Base-by-base conservation (phyloP, 345 rosid species). In the Arabidopsis suecica region DNA sequence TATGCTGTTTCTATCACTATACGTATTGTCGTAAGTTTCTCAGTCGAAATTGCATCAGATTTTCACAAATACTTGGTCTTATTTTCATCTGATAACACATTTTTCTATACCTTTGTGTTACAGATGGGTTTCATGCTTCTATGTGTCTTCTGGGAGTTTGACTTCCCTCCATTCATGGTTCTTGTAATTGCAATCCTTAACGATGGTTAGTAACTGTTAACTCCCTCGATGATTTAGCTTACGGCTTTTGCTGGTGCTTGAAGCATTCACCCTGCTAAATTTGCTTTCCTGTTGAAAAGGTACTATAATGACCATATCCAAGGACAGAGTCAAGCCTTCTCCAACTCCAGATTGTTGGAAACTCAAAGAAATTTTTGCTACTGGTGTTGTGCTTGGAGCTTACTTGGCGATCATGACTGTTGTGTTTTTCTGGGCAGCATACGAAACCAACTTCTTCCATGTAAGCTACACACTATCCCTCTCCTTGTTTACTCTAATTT, bases 111-210 rank as follows among this genome's bases (percentile, higher is more conserved):
- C n/a, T 59, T 34, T 78, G 68, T 68, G 22, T n/a, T 38, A 79
- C 84, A 87, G 91, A 78, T 85, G 40, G 86, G 89, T 40, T 86
- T 86, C 69, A 84, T 86, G 89, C 76, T 86, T 80, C 81, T 86
- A 16, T 78, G 84, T 66, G 75, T 71, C 51, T 81, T 84, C 79
- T 88, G 91, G 91, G 68, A 87, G 78, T 87, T 87, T 40, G 88
- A 87, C 53, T 87, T 87, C 61, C 89, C 91, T 30, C 91, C 91
- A 51, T 88, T 88, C 78, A 86, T 88, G 91, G 89, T 88, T 66
- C 91, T 88, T 20, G 83, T 88, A 40, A 84, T 88, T 13, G 91
- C 91, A 55, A 57, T 88, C 30, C 89, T 88, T 55, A 88, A 84
- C 57, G 91, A 88, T 77, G 91, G 89, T 85, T 70, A 78, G 86